phyloP scores from a whole-genome alignment of 2,329 filamentous ascomycete species.

The Pleomassaria siparia region DNA sequence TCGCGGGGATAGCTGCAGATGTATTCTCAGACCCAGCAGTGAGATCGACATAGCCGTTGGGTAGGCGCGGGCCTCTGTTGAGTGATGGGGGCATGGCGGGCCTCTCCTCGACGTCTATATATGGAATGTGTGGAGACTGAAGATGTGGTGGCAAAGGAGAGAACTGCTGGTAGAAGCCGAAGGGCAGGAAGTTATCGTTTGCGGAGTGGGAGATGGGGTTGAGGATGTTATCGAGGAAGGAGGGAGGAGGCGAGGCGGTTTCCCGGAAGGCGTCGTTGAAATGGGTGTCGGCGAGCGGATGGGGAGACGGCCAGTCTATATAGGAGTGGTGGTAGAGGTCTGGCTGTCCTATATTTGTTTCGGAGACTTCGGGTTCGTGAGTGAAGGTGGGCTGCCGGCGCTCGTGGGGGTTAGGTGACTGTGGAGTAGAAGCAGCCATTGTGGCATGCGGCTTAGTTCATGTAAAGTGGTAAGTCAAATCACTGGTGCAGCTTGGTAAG shows the following conservation, averaged over 20 bases:
- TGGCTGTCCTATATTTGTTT: conserved; percentile 4
- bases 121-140: not conserved
- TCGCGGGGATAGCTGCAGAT: not conserved
- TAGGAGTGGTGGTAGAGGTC: conserved; percentile 4
- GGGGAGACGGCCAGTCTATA: conserved; percentile 6
- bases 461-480: no score
- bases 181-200: conserved; percentile 14
- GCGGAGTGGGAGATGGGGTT: conserved; percentile 21
- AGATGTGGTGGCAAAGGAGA: conserved; percentile 5
- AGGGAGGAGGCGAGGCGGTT: conserved; percentile 18
- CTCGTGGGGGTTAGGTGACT: not conserved
- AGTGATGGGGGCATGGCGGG: conserved; percentile 8
- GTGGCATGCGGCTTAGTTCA: conserved; percentile 7
- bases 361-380: not conserved
- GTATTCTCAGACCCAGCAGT: conserved; percentile 16
- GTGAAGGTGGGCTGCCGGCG: conserved; percentile 5
- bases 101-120: not conserved
- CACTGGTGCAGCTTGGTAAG: not conserved
- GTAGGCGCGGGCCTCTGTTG: conserved; percentile 17
- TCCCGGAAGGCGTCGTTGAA: conserved; percentile 18
- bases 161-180: conserved; percentile 7
- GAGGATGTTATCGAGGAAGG: conserved; percentile 35
- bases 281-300: no score
- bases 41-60: conserved; percentile 43
- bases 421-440: conserved; percentile 19